Evolutionary conservation across 2,329 filamentous ascomycete genomes (phyloP).

Genomic region (Elsinoe necatrix): DNA sequence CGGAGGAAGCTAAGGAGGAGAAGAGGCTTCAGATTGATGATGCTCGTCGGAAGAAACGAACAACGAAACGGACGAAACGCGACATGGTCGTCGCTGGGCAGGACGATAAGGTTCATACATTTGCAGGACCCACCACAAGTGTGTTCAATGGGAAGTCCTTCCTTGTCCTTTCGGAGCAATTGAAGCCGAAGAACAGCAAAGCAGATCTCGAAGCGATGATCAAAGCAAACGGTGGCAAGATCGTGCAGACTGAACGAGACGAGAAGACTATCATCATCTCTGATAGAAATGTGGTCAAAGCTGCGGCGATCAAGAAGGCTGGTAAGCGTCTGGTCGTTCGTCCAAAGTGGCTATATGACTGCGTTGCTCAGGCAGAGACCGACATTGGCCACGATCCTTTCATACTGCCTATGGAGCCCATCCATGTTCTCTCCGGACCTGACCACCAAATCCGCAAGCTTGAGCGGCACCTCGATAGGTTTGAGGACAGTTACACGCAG

Average conservation of each 20-base stretch:
- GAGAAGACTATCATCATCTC: conserved; percentile 63
- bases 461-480: conserved; percentile 60
- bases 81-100: conserved; percentile 67
- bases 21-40: conserved; percentile 67
- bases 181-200: conserved; percentile 67
- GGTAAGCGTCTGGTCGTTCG: conserved; percentile 64
- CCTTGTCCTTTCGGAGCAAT: conserved; percentile 68
- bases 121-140: conserved; percentile 50
- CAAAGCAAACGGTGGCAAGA: conserved; percentile 70
- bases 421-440: conserved; percentile 64
- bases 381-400: conserved; percentile 47
- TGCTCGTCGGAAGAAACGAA: conserved; percentile 54
- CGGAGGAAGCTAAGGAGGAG: conserved; percentile 61
- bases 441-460: conserved; percentile 48
- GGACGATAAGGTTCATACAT: conserved; percentile 44
- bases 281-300: conserved; percentile 71
- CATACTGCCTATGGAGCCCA: conserved; percentile 57
- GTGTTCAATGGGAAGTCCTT: conserved; percentile 72
- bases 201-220: conserved; percentile 69
- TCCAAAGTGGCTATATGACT: conserved; percentile 77
- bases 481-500: conserved; percentile 73
- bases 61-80: conserved; percentile 53
- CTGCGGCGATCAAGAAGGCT: conserved; percentile 69
- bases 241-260: conserved; percentile 64
- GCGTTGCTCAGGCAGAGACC: conserved; percentile 53